Evolutionary conservation across 345 rosid species (phyloP).

Genomic region (Eucalyptus decipiens): DNA sequence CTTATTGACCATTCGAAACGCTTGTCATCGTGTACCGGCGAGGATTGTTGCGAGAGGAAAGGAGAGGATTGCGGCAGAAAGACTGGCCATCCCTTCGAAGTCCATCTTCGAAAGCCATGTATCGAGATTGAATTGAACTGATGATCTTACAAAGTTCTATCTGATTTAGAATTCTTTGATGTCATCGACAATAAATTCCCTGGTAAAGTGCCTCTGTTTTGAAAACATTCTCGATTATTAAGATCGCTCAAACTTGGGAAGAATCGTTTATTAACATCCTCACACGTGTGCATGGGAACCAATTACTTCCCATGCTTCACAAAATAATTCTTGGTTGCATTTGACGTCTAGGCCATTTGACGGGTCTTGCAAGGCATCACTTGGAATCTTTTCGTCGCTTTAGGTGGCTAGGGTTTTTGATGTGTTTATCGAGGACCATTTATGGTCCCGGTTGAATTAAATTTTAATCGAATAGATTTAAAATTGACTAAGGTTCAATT

Average conservation of each 20-base stretch:
- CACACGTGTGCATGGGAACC: background rate
- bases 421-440: background rate
- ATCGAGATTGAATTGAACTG: background rate
- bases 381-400: background rate
- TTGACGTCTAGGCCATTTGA: background rate
- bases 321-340: background rate
- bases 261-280: background rate
- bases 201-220: background rate
- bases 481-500: background rate
- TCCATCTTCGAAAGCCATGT: background rate
- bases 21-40: background rate
- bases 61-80: background rate
- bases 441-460: background rate
- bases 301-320: background rate
- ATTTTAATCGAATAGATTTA: too few species aligned
- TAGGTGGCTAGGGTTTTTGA: background rate
- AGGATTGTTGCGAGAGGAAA: background rate
- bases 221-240: background rate
- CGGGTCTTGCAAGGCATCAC: background rate
- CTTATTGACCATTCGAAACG: background rate
- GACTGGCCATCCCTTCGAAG: accelerated
- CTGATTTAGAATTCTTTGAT: background rate
- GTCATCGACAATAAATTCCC: background rate
- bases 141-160: background rate
- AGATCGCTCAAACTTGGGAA: background rate